These are phyloP conservation scores for Limnanthes douglasii DNA, from an alignment of 345 rosid genomes.

Conservation along the genomic window DNA sequence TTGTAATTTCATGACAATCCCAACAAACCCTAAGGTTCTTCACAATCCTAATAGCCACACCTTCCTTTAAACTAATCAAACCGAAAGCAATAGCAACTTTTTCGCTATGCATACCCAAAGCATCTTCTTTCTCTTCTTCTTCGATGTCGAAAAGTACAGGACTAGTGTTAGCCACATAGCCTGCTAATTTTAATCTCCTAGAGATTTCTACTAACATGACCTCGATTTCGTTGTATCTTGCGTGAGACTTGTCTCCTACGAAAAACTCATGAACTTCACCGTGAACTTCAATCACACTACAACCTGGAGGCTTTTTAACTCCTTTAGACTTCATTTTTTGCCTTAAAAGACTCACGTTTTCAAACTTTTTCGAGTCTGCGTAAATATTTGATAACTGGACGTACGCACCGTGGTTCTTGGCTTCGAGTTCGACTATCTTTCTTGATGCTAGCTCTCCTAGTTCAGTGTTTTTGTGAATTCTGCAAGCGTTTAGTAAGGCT, in stretches of 20 bases:
- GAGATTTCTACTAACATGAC: conserved; percentile 26
- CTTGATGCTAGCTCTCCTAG: conserved; percentile 35
- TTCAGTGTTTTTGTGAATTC: conserved; percentile 34
- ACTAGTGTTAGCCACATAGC: conserved; percentile 36
- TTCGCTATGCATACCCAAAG: conserved; percentile 52
- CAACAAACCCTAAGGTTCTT: conserved; percentile 78
- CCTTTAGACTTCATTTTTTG: conserved; percentile 37
- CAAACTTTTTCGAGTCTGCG: conserved; percentile 48
- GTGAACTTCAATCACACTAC: conserved; percentile 40
- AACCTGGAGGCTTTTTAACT: conserved; percentile 43
- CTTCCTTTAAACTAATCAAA: conserved; percentile 37
- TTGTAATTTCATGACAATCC: conserved; percentile 48
- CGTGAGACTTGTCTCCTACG: conserved; percentile 41
- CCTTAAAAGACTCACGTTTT: conserved; percentile 24
- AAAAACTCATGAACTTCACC: conserved; percentile 49
- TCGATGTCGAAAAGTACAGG: conserved; percentile 63
- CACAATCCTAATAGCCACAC: conserved; percentile 37
- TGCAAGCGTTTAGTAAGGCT: conserved; percentile 51
- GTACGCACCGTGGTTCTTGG: conserved; percentile 32
- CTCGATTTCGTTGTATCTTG: conserved; percentile 28
- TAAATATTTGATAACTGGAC: conserved; percentile 53
- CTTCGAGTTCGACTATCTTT: conserved; percentile 39
- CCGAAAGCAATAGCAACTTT: conserved; percentile 60
- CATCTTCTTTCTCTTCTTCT: conserved; percentile 63
- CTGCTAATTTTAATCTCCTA: conserved; percentile 38